Evolutionary conservation across 2,329 filamentous ascomycete species (phyloP), one percentile per base, ranked within the genome.

Genomic region (Elsinoe necatrix): DNA sequence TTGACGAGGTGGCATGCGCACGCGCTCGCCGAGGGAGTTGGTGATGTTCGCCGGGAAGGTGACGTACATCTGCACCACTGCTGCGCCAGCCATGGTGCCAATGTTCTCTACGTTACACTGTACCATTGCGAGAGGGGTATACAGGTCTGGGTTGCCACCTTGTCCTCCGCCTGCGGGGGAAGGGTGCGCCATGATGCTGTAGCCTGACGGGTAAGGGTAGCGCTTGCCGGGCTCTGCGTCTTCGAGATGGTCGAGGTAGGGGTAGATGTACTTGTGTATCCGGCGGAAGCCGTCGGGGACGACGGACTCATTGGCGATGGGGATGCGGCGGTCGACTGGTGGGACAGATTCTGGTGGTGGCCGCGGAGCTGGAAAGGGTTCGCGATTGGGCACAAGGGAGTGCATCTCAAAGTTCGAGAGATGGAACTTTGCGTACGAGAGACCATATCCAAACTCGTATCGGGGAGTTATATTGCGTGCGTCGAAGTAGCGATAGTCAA

Each of bases 401-500:
- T 47, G 42, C 16, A 48, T 31, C n/a, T 45, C 41, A 7, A 56
- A 34, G 14, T 57, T 55, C 7, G 57, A 52, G 16, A 56, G 57
- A n/a, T 35, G 56, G 21, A 61, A 52, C 16, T 72, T 79, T 0
- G 89, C 90, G 73, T 93, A 95, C 54, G 84, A 88, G 1, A 96
- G 78, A 0, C 91, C 92, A 59, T 84, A 91, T 0, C 92, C 91
- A 64, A 96, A 96, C 48, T 89, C 87, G 67, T 85, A 96, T 0
- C 87, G 85, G 0, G 91, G 91, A 4, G 77, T 76, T 59, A 93
- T 84, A 57, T 78, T 75, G 57, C 85, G 71, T 67, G 86, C 87
- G 74, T 95, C 90, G 63, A 96, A 91, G 69, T 92, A 81, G 11
- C 90, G 84, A 72, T 96, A 95, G 73, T 96, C 92, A 62, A 95